Evolutionary conservation across 2,329 filamentous ascomycete genomes (phyloP).

Genomic region (Tolypocladium guangdongense): DNA sequence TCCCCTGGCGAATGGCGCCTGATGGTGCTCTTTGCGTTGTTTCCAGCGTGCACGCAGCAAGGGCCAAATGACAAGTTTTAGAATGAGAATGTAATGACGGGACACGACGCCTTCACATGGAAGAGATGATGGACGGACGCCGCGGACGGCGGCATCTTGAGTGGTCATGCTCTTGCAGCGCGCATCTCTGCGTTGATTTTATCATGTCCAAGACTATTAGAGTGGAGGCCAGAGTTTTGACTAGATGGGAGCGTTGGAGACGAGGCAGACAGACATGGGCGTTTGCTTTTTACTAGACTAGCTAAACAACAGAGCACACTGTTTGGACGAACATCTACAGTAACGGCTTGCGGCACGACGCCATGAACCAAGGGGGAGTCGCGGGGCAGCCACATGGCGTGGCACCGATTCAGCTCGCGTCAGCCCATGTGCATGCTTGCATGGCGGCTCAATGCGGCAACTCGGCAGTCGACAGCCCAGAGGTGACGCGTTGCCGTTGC

Average conservation of each 20-base stretch:
- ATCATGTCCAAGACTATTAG: not conserved
- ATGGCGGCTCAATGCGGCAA: not conserved
- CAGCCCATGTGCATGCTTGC: not conserved
- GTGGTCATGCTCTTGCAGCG: not conserved
- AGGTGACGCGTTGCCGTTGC: not conserved
- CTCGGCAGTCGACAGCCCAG: not conserved
- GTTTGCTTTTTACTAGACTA: no score
- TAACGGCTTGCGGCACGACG: not conserved
- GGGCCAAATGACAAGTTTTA: not conserved
- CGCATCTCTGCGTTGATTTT: not conserved
- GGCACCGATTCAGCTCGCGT: not conserved
- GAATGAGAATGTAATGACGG: not conserved
- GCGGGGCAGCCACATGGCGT: not conserved
- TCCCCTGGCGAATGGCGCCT: slow-evolving; percentile 8
- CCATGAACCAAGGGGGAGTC: not conserved
- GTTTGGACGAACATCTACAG: not conserved
- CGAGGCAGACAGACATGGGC: no score
- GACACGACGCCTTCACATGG: not conserved
- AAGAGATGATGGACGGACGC: not conserved
- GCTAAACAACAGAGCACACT: no score
- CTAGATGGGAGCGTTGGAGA: not conserved
- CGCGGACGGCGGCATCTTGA: not conserved
- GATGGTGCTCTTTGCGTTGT: not conserved
- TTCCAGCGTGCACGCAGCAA: not conserved
- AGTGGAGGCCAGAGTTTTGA: not conserved